These are phyloP conservation scores for Zoysia matrella DNA, from an alignment of 202 grass and related monocot genomes.

Conservation along the genomic window DNA sequence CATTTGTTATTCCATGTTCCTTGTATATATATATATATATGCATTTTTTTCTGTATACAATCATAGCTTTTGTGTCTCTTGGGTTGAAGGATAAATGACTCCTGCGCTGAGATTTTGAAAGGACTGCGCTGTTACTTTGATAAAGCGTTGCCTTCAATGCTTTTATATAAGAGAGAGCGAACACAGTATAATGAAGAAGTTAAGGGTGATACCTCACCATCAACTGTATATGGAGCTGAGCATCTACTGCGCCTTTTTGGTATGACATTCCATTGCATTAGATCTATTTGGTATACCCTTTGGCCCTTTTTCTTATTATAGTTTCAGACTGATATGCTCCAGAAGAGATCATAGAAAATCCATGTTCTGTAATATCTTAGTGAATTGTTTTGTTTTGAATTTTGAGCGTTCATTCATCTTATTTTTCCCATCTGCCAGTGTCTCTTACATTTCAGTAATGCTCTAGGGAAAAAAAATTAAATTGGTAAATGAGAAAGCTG, in stretches of 20 bases:
- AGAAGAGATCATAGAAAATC: background rate
- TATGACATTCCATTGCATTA: conserved; percentile 53
- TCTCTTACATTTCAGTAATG: background rate
- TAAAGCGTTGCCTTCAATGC: conserved; percentile 93
- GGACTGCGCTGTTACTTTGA: conserved; percentile 96
- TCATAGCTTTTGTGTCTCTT: conserved; percentile 39
- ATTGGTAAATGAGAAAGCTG: background rate
- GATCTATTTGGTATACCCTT: conserved; percentile 26
- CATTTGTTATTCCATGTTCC: background rate
- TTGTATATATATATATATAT: no score
- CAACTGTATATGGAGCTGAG: conserved; percentile 94
- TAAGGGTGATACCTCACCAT: conserved; percentile 69
- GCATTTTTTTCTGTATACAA: background rate
- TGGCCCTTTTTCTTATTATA: conserved; percentile 7
- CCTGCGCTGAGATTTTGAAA: conserved; percentile 85
- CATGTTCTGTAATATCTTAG: background rate
- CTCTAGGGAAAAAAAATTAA: background rate
- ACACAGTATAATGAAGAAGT: conserved; percentile 78
- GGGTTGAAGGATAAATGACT: conserved; percentile 78
- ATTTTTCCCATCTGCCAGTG: background rate
- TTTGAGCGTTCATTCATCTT: conserved; percentile 3
- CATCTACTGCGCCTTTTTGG: conserved; percentile 96
- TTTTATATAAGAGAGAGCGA: conserved; percentile 93
- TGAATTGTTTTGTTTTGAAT: background rate
- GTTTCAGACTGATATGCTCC: conserved; percentile 26